Evolutionary conservation across 2,329 filamentous ascomycete species (phyloP).

Genomic region (Botryosphaeria agaves): DNA sequence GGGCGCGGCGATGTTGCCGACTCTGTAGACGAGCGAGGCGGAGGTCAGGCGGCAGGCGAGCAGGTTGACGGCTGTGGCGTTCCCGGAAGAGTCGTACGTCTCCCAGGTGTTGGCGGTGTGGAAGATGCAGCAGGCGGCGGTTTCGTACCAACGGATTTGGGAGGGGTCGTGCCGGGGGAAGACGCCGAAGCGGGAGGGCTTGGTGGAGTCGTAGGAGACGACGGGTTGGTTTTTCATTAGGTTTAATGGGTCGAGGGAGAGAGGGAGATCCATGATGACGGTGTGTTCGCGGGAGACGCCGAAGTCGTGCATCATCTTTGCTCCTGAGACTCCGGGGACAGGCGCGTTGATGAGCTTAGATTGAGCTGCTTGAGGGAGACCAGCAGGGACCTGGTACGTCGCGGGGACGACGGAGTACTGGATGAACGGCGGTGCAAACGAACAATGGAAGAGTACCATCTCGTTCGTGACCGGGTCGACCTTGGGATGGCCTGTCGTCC

Average conservation of each 20-base stretch:
- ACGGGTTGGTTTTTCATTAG: constrained; percentile 37
- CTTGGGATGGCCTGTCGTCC: constrained; percentile 53
- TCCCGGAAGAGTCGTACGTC: constrained; percentile 15
- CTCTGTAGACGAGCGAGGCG: constrained; percentile 44
- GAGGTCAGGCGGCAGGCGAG: constrained; percentile 51
- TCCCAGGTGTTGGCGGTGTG: constrained; percentile 60
- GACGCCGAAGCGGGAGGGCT: constrained; percentile 45
- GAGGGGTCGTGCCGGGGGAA: constrained; percentile 45
- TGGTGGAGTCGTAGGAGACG: constrained; percentile 40
- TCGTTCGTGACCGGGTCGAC: constrained; percentile 48
- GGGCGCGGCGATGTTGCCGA: constrained; percentile 43
- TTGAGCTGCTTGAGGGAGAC: constrained; percentile 1
- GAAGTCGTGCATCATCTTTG: constrained; percentile 66
- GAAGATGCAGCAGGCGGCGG: constrained; percentile 50
- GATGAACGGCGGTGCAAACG: constrained; percentile 47
- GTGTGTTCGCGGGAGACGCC: constrained; percentile 46
- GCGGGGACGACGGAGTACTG: constrained; percentile 44
- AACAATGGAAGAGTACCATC: constrained; percentile 49
- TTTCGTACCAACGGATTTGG: constrained; percentile 48
- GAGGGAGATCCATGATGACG: constrained; percentile 51
- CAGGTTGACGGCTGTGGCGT: constrained; percentile 37
- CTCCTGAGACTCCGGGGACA: constrained; percentile 41
- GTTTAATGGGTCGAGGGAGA: constrained; percentile 47
- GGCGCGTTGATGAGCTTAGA: constrained; percentile 31
- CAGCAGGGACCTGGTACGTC: constrained; percentile 8